Conservation (phyloP, 192 early-diverging fungal genomes). For the Coemansia sp. region DNA sequence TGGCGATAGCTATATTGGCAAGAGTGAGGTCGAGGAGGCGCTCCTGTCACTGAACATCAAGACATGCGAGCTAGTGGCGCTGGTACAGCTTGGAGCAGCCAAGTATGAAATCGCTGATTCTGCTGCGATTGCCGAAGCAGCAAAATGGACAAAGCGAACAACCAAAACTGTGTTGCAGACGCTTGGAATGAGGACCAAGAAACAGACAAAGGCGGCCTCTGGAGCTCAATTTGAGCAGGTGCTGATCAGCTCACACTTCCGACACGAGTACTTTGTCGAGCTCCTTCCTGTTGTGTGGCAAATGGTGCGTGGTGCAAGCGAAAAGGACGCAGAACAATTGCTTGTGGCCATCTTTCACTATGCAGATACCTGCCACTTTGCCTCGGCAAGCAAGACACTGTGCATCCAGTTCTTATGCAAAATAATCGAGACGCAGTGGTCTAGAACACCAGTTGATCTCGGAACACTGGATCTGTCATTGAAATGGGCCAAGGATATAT, state of each 20-base stretch:
- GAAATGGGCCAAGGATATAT: constrained; percentile 10
- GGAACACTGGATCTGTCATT: constrained; percentile 12
- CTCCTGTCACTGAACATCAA: constrained; percentile 36
- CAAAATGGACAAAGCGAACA: constrained; percentile 28
- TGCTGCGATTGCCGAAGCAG: neutral
- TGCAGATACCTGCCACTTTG: constrained; percentile 16
- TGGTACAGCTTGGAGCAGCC: constrained; percentile 16
- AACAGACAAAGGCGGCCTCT: neutral
- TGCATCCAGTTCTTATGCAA: constrained; percentile 32
- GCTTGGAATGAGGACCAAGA: constrained; percentile 18
- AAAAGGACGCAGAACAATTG: constrained; percentile 27
- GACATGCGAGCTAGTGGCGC: constrained; percentile 36
- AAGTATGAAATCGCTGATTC: neutral
- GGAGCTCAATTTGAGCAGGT: constrained; percentile 6
- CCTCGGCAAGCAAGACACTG: constrained; percentile 41
- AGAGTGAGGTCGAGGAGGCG: constrained; percentile 39
- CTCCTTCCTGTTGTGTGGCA: constrained; percentile 41
- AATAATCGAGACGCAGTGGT: constrained; percentile 35
- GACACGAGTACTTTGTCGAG: constrained; percentile 33
- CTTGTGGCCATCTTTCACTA: constrained; percentile 34
- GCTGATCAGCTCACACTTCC: constrained; percentile 8
- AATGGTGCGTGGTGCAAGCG: constrained; percentile 19
- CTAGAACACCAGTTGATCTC: constrained; percentile 7
- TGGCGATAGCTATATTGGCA: constrained; percentile 57
- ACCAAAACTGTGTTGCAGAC: constrained; percentile 20